Conservation (phyloP, 164 flowering plant species). For the Aristolochia fimbriata region DNA sequence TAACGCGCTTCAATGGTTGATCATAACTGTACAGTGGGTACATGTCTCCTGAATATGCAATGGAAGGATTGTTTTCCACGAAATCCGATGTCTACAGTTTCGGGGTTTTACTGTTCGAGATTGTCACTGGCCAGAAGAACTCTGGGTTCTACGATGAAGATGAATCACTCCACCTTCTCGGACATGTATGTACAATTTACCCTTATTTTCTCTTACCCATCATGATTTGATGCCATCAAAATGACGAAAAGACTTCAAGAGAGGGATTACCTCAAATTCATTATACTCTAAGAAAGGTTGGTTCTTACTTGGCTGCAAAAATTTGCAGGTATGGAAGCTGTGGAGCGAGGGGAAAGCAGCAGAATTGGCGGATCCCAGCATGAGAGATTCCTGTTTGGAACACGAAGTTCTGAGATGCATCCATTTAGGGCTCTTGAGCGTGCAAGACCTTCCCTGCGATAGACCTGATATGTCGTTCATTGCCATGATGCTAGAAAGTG, state of each 20-base stretch:
- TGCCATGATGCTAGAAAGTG: conserved; percentile 1
- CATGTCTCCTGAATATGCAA: conserved; percentile 9
- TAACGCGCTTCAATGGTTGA: too few species aligned
- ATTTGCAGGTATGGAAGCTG: not conserved
- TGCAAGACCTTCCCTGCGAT: conserved; percentile 5
- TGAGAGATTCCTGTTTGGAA: not conserved
- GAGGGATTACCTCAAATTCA: too few species aligned
- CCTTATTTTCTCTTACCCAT: too few species aligned
- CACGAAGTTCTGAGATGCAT: conserved; percentile 5
- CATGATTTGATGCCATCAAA: too few species aligned
- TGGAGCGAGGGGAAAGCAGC: conserved; percentile 5
- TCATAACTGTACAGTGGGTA: not conserved
- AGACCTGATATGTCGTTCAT: conserved; percentile 5
- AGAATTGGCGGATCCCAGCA: conserved; percentile 1
- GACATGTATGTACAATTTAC: conserved; percentile 1
- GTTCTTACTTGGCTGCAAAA: too few species aligned
- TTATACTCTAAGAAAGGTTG: too few species aligned
- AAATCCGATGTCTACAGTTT: conserved; percentile 1
- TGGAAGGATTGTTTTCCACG: conserved; percentile 4
- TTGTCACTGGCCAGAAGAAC: conserved; percentile 9
- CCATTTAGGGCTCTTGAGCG: conserved; percentile 6
- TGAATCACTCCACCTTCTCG: conserved; percentile 2
- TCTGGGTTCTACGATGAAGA: conserved; percentile 2
- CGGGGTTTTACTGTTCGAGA: conserved; percentile 8
- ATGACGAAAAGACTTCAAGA: too few species aligned